These are phyloP conservation scores for Hymenoscyphus occultus DNA, from an alignment of 2,329 filamentous ascomycete genomes.

Conservation along the genomic window DNA sequence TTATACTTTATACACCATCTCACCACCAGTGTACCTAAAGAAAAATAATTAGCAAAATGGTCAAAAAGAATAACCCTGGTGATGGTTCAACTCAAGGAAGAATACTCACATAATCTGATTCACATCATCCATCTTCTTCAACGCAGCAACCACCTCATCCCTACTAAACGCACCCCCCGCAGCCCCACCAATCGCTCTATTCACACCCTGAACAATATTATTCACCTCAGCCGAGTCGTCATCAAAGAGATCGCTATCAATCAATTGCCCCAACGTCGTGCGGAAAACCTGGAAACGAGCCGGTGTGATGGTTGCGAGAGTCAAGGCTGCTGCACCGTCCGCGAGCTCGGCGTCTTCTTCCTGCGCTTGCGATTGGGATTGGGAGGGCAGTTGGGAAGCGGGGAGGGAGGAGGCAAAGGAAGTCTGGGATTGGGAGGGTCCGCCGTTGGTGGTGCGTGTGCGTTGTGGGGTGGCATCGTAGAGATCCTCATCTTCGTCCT, in stretches of 20 bases:
- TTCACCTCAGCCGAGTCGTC: constrained; percentile 79
- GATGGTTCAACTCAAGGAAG: background rate
- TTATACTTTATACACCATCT: constrained; percentile 69
- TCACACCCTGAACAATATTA: constrained; percentile 75
- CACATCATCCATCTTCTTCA: constrained; percentile 74
- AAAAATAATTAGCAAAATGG: constrained; percentile 12
- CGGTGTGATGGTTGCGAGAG: constrained; percentile 39
- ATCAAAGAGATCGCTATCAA: constrained; percentile 78
- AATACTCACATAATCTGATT: constrained; percentile 88
- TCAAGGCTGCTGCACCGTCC: constrained; percentile 29
- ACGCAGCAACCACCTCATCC: constrained; percentile 71
- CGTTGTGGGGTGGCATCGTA: constrained; percentile 36
- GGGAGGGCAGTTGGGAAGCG: constrained; percentile 34
- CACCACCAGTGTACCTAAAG: constrained; percentile 56
- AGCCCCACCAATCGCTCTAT: constrained; percentile 58
- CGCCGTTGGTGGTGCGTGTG: constrained; percentile 19
- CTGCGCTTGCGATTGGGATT: constrained; percentile 31
- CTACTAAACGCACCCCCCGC: constrained; percentile 61
- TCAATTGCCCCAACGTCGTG: constrained; percentile 74
- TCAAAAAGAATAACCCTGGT: background rate
- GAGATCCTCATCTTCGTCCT: constrained; percentile 42
- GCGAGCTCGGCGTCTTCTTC: constrained; percentile 32
- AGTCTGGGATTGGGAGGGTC: constrained; percentile 35
- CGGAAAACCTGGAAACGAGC: constrained; percentile 73
- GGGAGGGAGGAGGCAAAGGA: constrained; percentile 42